These are phyloP conservation scores for Zelopaecilomyces penicillatus DNA, from an alignment of 2,329 filamentous ascomycete genomes.

Conservation along the genomic window DNA sequence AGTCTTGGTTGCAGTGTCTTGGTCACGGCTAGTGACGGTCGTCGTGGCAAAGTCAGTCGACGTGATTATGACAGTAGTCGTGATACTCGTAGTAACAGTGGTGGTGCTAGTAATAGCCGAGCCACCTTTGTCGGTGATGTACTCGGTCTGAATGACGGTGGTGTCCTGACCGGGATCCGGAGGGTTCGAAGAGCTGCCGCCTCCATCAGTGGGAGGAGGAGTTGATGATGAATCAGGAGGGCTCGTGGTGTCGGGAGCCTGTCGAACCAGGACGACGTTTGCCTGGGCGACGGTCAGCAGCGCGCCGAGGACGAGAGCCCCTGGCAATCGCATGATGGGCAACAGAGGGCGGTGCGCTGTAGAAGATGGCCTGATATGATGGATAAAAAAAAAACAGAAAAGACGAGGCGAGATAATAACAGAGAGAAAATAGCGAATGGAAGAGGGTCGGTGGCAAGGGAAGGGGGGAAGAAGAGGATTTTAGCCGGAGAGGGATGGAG, in stretches of 20 bases:
- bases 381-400: background rate
- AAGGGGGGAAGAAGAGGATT: constrained; percentile 2
- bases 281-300: constrained; percentile 13
- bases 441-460: constrained; percentile 4
- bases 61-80: constrained; percentile 18
- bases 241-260: constrained; percentile 1
- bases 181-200: background rate
- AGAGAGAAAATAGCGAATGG: constrained; percentile 5
- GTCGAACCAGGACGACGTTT: constrained; percentile 8
- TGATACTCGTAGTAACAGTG: constrained; percentile 17
- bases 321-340: constrained; percentile 14
- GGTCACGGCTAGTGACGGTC: constrained; percentile 28
- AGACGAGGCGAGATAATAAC: background rate
- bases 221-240: constrained; percentile 1
- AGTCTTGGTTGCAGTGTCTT: constrained; percentile 27
- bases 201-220: background rate
- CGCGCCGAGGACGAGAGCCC: constrained; percentile 15
- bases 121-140: constrained; percentile 17
- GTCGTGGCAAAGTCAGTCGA: constrained; percentile 26
- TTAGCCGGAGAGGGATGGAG: background rate
- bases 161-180: constrained; percentile 13
- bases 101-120: constrained; percentile 19
- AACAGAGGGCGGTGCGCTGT: background rate
- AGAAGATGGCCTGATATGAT: background rate
- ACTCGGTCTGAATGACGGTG: constrained; percentile 22